Base-by-base conservation (phyloP, 2,329 filamentous ascomycete genomes). In the Pseudogymnoascus sp. region DNA sequence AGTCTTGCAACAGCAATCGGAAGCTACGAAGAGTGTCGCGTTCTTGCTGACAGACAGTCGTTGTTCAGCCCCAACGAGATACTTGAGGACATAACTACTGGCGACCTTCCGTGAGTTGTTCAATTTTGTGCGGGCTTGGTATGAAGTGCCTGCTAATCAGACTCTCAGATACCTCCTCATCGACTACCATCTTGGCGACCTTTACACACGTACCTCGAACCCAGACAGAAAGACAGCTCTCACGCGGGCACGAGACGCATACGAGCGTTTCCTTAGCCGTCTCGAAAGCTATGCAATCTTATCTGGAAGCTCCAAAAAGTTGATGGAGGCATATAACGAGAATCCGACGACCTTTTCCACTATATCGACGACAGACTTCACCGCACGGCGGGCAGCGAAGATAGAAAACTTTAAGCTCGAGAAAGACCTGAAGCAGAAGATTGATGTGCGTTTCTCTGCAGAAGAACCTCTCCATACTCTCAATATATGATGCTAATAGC, bases 41-140 rank as follows among this genome's bases (percentile, higher is more conserved):
- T 84, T 63, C 83, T 90, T 62, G 84, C 90, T 66, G 80, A 84
- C 66, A 81, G 85, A 64, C 80, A 94, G 27, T 88, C 90, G 0
- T 80, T 99, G 61, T 97, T 97, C 81, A 96, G 91, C 68, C 81
- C 86, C 36, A 99, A 99, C 75, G 94, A 99, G 75, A 83, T 84
- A 0, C 76, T 93, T 39, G 94, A 99, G 65, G 94, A 99, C 76
- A 78, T 97, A 33, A 80, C 90, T 12, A 95, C 93, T 1, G 81
- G 83, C n/a, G 88, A 96, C 70, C 77, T 99, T 33, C 91, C 91
- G 76, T 96, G 78, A 64, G 75, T 68, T 55, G 41, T 62, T 38
- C n/a, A 15, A 51, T 36, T 39, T 39, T 13, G 13, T 58, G 33
- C 1, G 36, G 38, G 6, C 33, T 36, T 31, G 44, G 41, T 8